Evolutionary conservation across 23 red algal species (phyloP).

Genomic region (Agarophyton chilense): DNA sequence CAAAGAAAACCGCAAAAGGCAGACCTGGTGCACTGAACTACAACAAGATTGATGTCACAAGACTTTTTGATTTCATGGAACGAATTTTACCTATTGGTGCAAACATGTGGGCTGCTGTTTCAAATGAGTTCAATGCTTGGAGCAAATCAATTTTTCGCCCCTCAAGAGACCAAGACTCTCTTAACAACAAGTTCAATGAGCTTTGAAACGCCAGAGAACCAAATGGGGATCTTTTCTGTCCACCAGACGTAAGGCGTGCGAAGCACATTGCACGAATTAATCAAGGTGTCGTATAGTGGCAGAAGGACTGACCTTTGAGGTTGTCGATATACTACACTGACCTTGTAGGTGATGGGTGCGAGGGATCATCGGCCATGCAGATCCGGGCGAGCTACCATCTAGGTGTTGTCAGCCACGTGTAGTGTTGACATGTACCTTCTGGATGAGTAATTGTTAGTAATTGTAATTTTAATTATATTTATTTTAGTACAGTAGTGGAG

Average conservation of each 20-base stretch:
- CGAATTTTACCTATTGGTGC: conserved; percentile 8
- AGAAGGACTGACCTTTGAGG: too few relatives aligned
- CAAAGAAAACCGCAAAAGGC: neutral
- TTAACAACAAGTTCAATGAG: conserved; percentile 15
- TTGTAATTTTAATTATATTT: too few relatives aligned
- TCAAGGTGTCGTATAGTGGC: neutral
- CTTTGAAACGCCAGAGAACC: neutral
- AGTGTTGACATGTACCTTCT: too few relatives aligned
- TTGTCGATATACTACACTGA: too few relatives aligned
- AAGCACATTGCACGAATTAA: neutral
- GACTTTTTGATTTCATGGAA: conserved; percentile 11
- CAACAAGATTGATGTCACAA: neutral
- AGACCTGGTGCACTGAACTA: neutral
- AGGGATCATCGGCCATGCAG: too few relatives aligned
- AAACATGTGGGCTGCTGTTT: neutral
- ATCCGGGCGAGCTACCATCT: too few relatives aligned
- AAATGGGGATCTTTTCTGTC: neutral
- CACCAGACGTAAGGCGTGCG: neutral
- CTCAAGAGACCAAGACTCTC: neutral
- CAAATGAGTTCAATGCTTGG: neutral
- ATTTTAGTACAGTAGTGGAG: too few relatives aligned
- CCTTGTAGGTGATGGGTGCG: too few relatives aligned
- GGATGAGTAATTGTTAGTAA: too few relatives aligned
- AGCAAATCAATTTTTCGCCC: neutral
- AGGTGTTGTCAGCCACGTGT: too few relatives aligned